Evolutionary conservation across 805 yeast species (phyloP), one percentile per base, ranked within the genome.

Genomic region (Candida rishiriensis): DNA sequence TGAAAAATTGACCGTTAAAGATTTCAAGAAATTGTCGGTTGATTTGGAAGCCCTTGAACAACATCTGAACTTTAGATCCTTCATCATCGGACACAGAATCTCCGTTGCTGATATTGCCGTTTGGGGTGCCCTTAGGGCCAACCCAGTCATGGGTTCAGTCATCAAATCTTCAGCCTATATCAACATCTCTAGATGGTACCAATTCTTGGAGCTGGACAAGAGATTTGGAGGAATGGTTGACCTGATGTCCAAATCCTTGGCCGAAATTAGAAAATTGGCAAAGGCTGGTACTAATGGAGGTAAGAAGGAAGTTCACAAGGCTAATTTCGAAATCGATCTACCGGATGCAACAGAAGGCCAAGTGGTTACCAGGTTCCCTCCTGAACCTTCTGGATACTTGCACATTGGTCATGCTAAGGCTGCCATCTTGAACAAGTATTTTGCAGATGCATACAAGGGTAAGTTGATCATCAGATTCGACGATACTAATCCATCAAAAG

Each of bases 341-440:
- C 86, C 85, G 47, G 95, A 82, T 64, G 99, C 99, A 47, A 81
- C 78, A 59, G 81, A 85, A 46, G 99, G 99, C 53, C 73, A 90
- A 69, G 99, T 93, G 46, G 98, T 95, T 43, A 95, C 99, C 43
- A 85, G 99, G 72, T 93, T 93, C 81, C 99, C 96, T 41, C 99
- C 99, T 53, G 99, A 93, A 73, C 99, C 99, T 48, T 87, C 96
- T 71, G 99, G 99, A 71, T 93, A 90, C 69, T 78, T 93, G 69
- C 99, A 93, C 70, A 93, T 93, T 70, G 99, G 99, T 56, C 99
- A 93, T 65, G 99, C 96, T 49, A 93, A 93, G 70, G 99, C 99
- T 50, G 99, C 99, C 43, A 76, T 93, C 47, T 78, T 93, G 64
- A 93, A 93, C 73, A 93, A 93, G 70, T 91, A 90, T 72, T 91